Conservation (phyloP, 306 rosid genomes). For the Malus domestica region ASM211411v1 NC_041798.1:15455501-15456000, state of each 20-base stretch:
- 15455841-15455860: not conserved
- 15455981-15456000: not conserved
- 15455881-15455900: not conserved
- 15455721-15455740: not conserved
- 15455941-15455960: no score
- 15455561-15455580: no score
- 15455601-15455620: no score
- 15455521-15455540: no score
- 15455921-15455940: no score
- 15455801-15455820: not conserved
- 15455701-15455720: not conserved
- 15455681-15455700: not conserved
- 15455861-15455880: not conserved
- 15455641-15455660: not conserved
- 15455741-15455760: not conserved
- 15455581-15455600: no score
- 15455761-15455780: no score
- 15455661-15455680: not conserved
- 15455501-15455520: no score
- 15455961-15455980: no score
- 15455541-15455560: no score
- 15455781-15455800: fast-evolving
- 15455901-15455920: not conserved
- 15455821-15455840: not conserved
- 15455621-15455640: not conserved